Percentiles rank a stretch among this genome's conserved stretches.
Conservation (phyloP, 306 rosid species). For the Chamaecrista fasciculata region DNA sequence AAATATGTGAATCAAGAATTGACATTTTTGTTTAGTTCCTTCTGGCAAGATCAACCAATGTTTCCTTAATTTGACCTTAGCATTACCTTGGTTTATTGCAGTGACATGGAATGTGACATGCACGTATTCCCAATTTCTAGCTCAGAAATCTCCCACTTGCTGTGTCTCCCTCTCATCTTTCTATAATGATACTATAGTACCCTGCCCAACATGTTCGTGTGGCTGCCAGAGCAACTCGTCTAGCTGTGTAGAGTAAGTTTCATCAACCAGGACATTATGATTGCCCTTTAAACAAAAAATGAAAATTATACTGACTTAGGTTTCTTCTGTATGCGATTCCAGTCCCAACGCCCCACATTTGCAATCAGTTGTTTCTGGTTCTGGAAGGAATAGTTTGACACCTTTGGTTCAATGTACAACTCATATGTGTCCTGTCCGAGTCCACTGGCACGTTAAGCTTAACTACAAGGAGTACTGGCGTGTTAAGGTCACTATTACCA, state of each 20-base stretch:
- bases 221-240: slow-evolving; percentile 62
- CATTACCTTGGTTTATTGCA: slow-evolving; percentile 37
- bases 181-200: slow-evolving; percentile 71
- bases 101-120: slow-evolving; percentile 97
- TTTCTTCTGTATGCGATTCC: slow-evolving; percentile 21
- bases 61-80: not conserved
- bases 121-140: slow-evolving; percentile 82
- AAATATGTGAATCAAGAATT: not conserved
- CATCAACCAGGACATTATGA: slow-evolving; percentile 16
- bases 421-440: slow-evolving; percentile 88
- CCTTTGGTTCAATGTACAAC: slow-evolving; percentile 79
- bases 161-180: slow-evolving; percentile 90
- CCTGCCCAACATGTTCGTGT: slow-evolving; percentile 77
- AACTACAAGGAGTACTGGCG: slow-evolving; percentile 90
- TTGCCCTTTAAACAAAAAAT: slow-evolving; percentile 9
- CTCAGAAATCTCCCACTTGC: slow-evolving; percentile 73
- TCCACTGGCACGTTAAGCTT: slow-evolving; percentile 88
- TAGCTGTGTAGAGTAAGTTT: slow-evolving; percentile 67
- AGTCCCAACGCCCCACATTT: slow-evolving; percentile 61
- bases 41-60: not conserved
- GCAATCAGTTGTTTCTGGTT: slow-evolving; percentile 51
- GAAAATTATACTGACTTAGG: not conserved
- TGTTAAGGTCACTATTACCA: slow-evolving; percentile 76
- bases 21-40: not conserved
- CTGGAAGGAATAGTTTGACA: slow-evolving; percentile 29